Evolutionary conservation across 306 rosid genomes (phyloP).

Genomic region (Quercus parvula): DNA sequence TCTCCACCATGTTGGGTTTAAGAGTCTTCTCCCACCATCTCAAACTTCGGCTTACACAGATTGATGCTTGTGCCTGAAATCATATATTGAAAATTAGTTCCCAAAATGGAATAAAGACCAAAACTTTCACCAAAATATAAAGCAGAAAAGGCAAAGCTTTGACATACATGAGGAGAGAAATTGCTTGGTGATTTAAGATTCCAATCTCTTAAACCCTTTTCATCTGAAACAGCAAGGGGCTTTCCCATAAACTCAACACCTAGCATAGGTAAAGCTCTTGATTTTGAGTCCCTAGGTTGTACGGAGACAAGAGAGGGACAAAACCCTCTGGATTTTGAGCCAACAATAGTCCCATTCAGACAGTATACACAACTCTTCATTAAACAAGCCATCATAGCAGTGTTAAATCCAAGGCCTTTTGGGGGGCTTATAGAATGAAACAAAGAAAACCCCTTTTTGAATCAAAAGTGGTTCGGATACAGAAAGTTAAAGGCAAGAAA

Average conservation of each 20-base stretch:
- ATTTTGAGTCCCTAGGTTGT: constrained; percentile 16
- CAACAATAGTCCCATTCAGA: constrained; percentile 27
- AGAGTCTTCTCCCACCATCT: constrained; percentile 81
- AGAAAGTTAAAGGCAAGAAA: not conserved
- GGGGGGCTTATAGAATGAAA: constrained; percentile 9
- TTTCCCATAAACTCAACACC: constrained; percentile 40
- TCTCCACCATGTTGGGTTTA: constrained; percentile 68
- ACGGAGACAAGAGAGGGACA: constrained; percentile 14
- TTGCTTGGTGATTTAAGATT: constrained; percentile 25
- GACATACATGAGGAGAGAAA: constrained; percentile 45
- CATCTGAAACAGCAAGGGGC: constrained; percentile 29
- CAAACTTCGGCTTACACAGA: constrained; percentile 47
- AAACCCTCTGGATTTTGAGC: constrained; percentile 34
- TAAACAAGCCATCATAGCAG: constrained; percentile 33
- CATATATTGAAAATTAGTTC: not conserved
- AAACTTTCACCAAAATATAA: not conserved
- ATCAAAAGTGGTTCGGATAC: not conserved
- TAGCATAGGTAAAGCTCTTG: constrained; percentile 29
- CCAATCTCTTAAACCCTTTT: constrained; percentile 20
- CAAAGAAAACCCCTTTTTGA: constrained; percentile 14
- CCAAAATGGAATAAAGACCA: not conserved
- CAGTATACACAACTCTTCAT: constrained; percentile 35
- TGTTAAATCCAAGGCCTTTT: not conserved
- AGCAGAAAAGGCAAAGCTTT: not conserved
- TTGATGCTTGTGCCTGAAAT: constrained; percentile 58